A percentile compares a stretch with the other conserved stretches of the same genome.
phyloP scores from a whole-genome alignment of 805 yeast species.

The Cyberlindnera nakhonratchasimensis region DNA sequence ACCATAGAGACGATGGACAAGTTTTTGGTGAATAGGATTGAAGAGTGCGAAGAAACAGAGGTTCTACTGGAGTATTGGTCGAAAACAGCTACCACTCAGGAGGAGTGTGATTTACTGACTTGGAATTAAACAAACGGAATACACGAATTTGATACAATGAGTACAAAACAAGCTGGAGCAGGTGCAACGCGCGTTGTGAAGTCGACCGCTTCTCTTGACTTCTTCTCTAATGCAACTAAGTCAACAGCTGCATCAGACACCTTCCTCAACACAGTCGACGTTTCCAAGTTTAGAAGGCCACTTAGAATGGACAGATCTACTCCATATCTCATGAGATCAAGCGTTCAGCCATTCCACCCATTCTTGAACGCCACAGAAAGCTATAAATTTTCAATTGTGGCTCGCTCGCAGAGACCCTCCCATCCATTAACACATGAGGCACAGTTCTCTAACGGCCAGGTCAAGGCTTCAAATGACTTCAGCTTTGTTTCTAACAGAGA shows the following conservation, averaged over 20 bases:
- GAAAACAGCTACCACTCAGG: too few relatives aligned
- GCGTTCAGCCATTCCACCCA: slow-evolving; percentile 12
- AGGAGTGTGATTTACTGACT: too few relatives aligned
- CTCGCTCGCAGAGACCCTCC: slow-evolving; percentile 1
- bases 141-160: neutral
- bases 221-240: slow-evolving; percentile 16
- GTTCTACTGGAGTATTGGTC: too few relatives aligned
- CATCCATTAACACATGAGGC: slow-evolving; percentile 7
- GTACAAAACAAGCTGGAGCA: slow-evolving; percentile 1
- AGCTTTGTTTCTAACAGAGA: slow-evolving; percentile 7
- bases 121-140: too few relatives aligned
- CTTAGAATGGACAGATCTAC: neutral
- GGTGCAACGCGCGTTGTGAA: slow-evolving; percentile 10
- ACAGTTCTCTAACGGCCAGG: slow-evolving; percentile 2
- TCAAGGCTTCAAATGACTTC: neutral
- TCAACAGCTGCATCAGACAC: slow-evolving; percentile 8
- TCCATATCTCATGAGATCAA: slow-evolving; percentile 1
- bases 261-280: slow-evolving; percentile 2
- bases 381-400: slow-evolving; percentile 3
- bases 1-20: neutral
- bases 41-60: too few relatives aligned
- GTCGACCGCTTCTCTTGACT: slow-evolving; percentile 14
- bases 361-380: slow-evolving; percentile 6
- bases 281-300: slow-evolving; percentile 5
- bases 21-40: neutral